These are phyloP conservation scores for Gremmenia infestans DNA, from an alignment of 2,329 filamentous ascomycete genomes.

Conservation along the genomic window DNA sequence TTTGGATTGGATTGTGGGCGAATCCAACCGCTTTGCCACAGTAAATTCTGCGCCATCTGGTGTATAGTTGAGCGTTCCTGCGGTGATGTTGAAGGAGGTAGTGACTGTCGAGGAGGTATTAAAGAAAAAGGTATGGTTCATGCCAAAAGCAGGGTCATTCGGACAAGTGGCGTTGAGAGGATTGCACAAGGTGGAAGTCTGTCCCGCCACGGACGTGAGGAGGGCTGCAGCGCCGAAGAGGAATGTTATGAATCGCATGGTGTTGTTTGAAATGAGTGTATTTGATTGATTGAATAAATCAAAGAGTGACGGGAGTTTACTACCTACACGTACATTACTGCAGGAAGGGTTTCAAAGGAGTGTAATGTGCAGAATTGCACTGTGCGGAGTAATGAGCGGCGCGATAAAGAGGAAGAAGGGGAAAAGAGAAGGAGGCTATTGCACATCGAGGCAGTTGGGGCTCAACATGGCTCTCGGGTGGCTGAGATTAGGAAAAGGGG, in stretches of 20 bases:
- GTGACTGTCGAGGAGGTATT: constrained; percentile 48
- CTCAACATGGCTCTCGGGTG: no score
- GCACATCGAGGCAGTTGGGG: neutral
- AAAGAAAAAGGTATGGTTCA: constrained; percentile 58
- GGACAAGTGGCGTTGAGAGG: constrained; percentile 68
- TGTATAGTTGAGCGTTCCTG: constrained; percentile 59
- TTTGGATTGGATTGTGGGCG: constrained; percentile 71
- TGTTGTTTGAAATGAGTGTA: constrained; percentile 4
- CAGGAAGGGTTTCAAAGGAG: constrained; percentile 2
- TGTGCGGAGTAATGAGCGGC: neutral
- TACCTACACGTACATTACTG: neutral
- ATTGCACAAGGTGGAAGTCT: constrained; percentile 74
- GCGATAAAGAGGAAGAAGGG: neutral
- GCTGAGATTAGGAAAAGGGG: no score
- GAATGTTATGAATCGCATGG: constrained; percentile 22
- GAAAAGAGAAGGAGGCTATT: neutral
- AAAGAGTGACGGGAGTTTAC: constrained; percentile 11
- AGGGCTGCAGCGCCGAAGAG: constrained; percentile 17
- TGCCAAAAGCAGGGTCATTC: constrained; percentile 64
- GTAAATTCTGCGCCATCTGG: constrained; percentile 65
- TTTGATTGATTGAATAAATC: constrained; percentile 2
- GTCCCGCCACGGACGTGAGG: constrained; percentile 52
- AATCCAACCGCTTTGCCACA: constrained; percentile 64
- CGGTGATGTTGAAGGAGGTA: constrained; percentile 64
- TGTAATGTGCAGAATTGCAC: constrained; percentile 8